Percentiles rank a stretch among this genome's conserved stretches.
These are phyloP conservation scores for Biscutella laevigata DNA, from an alignment of 441 rosid genomes.

Conservation along the genomic window DNA sequence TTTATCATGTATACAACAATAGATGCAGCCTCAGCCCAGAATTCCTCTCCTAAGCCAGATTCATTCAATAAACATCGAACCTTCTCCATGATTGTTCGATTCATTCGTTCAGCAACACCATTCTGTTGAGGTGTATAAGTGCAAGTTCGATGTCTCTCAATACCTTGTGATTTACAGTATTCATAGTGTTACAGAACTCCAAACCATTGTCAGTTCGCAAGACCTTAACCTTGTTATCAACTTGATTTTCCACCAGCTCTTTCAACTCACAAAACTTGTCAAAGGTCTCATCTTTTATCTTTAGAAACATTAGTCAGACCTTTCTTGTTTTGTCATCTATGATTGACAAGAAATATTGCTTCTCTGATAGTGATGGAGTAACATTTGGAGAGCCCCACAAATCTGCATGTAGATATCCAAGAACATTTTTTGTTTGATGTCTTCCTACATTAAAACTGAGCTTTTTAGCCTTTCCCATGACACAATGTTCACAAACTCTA, in stretches of 20 bases:
- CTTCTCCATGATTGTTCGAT: too few relatives aligned
- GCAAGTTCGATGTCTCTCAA: too few relatives aligned
- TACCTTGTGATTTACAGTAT: too few relatives aligned
- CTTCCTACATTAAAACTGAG: background rate
- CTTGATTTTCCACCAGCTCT: background rate
- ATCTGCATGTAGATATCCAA: background rate
- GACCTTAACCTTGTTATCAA: background rate
- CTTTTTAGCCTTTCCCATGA: background rate
- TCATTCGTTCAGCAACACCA: too few relatives aligned
- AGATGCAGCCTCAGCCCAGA: too few relatives aligned
- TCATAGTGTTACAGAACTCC: background rate
- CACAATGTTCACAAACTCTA: background rate
- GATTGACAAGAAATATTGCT: background rate
- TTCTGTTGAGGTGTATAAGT: too few relatives aligned
- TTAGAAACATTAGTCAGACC: background rate
- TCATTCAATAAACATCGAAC: too few relatives aligned
- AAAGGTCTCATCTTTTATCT: background rate
- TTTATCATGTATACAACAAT: too few relatives aligned
- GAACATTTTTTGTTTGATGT: background rate
- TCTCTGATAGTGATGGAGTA: background rate
- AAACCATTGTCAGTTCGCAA: background rate
- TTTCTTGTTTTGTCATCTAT: background rate
- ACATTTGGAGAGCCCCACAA: background rate
- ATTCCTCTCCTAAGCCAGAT: too few relatives aligned
- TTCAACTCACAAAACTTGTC: background rate